Base-by-base conservation (phyloP, 306 rosid genomes). In the Pterocarpus macrocarpus region DNA sequence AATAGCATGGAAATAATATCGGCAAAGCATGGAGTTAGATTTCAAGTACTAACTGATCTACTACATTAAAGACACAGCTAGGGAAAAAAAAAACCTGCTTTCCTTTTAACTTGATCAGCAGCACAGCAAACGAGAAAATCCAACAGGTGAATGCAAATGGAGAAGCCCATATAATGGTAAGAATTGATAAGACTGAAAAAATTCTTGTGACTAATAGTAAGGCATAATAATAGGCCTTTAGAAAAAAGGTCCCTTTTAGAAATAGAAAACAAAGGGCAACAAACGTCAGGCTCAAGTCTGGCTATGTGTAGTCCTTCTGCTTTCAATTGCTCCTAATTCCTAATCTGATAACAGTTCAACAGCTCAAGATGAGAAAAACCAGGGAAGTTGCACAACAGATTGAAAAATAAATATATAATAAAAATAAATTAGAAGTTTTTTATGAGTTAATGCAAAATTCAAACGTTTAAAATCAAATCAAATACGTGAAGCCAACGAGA, bases 311-410 rank as follows among this genome's bases (percentile, higher is more conserved):
- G 52, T 65, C 45, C 50, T 73, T 28, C 58, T 62, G 68, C 36
- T 67, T 57, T 76, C 62, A 56, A 69, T 35, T 34, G 45, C 16
- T 38, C 63, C 76, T 36, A 71, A 47, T 47, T 38, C 63, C 76
- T 36, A 71, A 47, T 47, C 41, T 57, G 22, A 83, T 49, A 63
- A 69, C 38, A 50, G 55, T 80, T 67, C 81, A 85, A 79, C 15
- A 14, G 55, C 83, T 72, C 79, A 82, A 70, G 43, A 78, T 45
- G 8, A 65, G 73, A 65, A 66, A 84, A 85, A 64, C 64, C 74
- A 70, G 34, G 69, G 41, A 45, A 64, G 75, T 41, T 61, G 43
- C 8, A 65, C 22, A 50, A 33, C 16, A 35, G 53, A 77, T 64
- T 71, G 55, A 72, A 61, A 38, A 70, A 65, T 56, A 6, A 2